phyloP scores from a whole-genome alignment of 2,329 filamentous ascomycete species.

The Ophiocordyceps robertsii region DNA sequence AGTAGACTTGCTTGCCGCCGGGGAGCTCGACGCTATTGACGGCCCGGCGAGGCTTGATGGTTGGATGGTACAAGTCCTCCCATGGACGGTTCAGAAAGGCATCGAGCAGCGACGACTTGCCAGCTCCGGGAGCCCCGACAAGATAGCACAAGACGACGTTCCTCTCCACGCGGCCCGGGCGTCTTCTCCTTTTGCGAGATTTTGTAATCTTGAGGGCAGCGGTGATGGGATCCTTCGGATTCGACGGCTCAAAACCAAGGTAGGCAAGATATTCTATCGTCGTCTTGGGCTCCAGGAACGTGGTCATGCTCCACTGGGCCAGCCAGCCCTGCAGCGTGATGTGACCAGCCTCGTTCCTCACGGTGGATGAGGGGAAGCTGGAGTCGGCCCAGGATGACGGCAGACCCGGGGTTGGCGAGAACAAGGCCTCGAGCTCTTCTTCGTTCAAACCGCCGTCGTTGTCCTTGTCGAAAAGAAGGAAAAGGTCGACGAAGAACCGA shows the following conservation, averaged over 20 bases:
- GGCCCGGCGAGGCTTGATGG: conserved; percentile 83
- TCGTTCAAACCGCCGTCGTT: conserved; percentile 92
- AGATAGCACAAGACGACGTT: conserved; percentile 94
- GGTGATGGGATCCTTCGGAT: conserved; percentile 63
- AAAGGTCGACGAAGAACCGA: conserved; percentile 93
- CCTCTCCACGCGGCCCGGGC: conserved; percentile 75
- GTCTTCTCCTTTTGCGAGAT: conserved; percentile 69
- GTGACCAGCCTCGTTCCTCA: conserved; percentile 87
- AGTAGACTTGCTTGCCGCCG: conserved; percentile 91
- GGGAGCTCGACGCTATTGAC: conserved; percentile 95
- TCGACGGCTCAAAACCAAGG: conserved; percentile 78
- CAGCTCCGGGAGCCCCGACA: conserved; percentile 69
- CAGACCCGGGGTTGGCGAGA: conserved; percentile 83
- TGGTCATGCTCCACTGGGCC: conserved; percentile 99
- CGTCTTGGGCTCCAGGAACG: conserved; percentile 87
- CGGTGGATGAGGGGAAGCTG: conserved; percentile 83
- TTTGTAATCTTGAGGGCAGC: conserved; percentile 87
- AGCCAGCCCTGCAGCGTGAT: conserved; percentile 97
- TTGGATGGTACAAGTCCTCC: conserved; percentile 72
- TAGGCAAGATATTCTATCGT: conserved; percentile 94
- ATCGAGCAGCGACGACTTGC: conserved; percentile 84
- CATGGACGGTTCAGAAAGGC: conserved; percentile 86
- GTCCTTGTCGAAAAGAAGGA: conserved; percentile 90
- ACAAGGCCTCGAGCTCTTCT: conserved; percentile 70
- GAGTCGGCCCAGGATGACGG: conserved; percentile 79